Conservation (phyloP, 768 basidiomycete genomes). For the Cytidiella melzeri region DNA sequence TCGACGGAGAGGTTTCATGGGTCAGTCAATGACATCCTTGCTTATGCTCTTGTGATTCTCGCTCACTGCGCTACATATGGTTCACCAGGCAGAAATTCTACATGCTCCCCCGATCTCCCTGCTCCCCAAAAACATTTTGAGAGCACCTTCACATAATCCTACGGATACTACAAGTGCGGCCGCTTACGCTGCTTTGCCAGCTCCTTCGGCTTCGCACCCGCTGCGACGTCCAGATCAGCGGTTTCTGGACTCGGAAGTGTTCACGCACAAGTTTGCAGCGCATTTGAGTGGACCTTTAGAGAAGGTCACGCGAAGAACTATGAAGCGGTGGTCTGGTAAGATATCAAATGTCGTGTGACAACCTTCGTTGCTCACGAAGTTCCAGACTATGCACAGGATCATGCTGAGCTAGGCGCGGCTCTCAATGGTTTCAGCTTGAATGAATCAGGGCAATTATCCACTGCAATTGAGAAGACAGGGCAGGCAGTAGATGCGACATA, state of each 20-base stretch:
- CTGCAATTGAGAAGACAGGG: slow-evolving; percentile 92
- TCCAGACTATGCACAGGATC: slow-evolving; percentile 76
- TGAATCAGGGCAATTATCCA: slow-evolving; percentile 66
- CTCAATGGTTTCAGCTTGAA: slow-evolving; percentile 92
- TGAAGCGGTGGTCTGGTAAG: slow-evolving; percentile 93
- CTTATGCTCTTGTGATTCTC: slow-evolving; percentile 7
- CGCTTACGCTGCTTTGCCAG: slow-evolving; percentile 81
- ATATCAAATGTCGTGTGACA: slow-evolving; percentile 8
- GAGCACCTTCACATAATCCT: slow-evolving; percentile 92
- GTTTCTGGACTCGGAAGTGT: slow-evolving; percentile 92
- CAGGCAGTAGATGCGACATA: slow-evolving; percentile 95
- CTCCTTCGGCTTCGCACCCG: slow-evolving; percentile 83
- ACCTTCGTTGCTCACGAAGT: slow-evolving; percentile 6
- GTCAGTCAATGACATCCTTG: slow-evolving; percentile 38
- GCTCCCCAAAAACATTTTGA: slow-evolving; percentile 92
- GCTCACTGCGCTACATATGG: background rate
- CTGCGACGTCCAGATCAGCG: slow-evolving; percentile 91
- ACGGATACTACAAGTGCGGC: slow-evolving; percentile 68
- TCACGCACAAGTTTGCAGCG: slow-evolving; percentile 91
- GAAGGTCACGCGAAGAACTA: slow-evolving; percentile 85
- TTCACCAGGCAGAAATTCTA: slow-evolving; percentile 76
- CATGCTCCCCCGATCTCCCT: slow-evolving; percentile 88
- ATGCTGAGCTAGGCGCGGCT: slow-evolving; percentile 85
- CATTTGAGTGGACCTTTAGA: slow-evolving; percentile 93
- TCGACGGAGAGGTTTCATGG: slow-evolving; percentile 97